A percentile compares a stretch with the other conserved stretches of the same genome.
phyloP scores from a whole-genome alignment of 768 basidiomycete genomes.

The Pleurotus pulmonarius region DNA sequence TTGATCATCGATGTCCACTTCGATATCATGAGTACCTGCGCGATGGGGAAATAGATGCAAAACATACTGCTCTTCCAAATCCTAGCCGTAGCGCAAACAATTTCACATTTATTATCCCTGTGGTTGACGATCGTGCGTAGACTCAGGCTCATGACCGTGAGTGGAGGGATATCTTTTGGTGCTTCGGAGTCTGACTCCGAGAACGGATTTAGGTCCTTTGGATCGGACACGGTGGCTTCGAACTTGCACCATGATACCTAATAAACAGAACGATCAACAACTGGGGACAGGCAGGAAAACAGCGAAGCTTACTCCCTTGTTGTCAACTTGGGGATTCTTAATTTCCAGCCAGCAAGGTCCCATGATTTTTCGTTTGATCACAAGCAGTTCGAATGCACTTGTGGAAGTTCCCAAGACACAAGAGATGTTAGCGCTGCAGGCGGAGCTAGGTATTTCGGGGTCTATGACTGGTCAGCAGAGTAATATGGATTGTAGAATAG shows the following conservation, averaged over 20 bases:
- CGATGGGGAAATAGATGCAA: background rate
- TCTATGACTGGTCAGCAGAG: conserved; percentile 36
- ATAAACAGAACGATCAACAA: background rate
- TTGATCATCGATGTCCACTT: conserved; percentile 87
- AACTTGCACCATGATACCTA: conserved; percentile 98
- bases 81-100: conserved; percentile 81
- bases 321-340: conserved; percentile 68
- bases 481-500: background rate
- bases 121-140: conserved; percentile 92
- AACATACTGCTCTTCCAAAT: conserved; percentile 69
- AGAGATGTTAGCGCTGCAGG: conserved; percentile 79
- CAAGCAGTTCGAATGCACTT: conserved; percentile 88
- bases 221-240: conserved; percentile 78
- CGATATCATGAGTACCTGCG: background rate
- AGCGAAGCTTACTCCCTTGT: conserved; percentile 64
- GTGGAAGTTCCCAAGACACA: conserved; percentile 91
- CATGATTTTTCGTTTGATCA: conserved; percentile 96
- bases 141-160: conserved; percentile 88
- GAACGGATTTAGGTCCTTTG: conserved; percentile 87
- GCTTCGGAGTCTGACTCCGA: conserved; percentile 64
- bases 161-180: conserved; percentile 78
- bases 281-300: background rate
- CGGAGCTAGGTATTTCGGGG: conserved; percentile 66
- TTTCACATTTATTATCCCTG: conserved; percentile 88
- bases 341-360: conserved; percentile 96